Evolutionary conservation across 768 basidiomycete species (phyloP), one percentile per base, ranked within the genome.

Genomic region (Rhodosporidiobolus sp.): DNA sequence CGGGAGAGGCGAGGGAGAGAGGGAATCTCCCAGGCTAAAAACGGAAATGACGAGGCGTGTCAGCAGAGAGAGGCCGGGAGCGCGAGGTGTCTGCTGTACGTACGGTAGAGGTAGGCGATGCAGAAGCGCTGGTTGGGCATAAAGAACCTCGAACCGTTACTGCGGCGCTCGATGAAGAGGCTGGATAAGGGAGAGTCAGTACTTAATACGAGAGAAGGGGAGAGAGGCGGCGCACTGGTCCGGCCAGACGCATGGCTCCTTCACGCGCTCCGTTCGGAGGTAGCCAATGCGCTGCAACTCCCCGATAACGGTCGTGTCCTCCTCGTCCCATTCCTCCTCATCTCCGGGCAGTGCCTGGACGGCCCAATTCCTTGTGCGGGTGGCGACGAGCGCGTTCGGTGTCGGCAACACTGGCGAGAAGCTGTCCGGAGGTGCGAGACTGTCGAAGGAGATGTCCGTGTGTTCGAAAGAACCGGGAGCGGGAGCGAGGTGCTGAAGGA

Each of bases 1-100:
- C 50, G 34, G 26, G 63, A 64, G 3, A 64, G 38, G 17, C 26
- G 35, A 26, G 63, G 50, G 5, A 64, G 24, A 7, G 63, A 52
- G 52, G 63, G 63, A 9, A 64, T 28, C n/a, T 64, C 63, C 52
- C 52, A 64, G 9, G 63, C 61, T 62, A 28, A n/a, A n/a, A n/a
- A n/a, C 14, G 38, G 8, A 14, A 43, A 43, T 7, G 14, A 43
- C 7, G 14, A 43, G 38, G 38, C 14, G 8, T 7, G 38, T 43
- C 53, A 30, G 10, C 6, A 14, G 53, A 3, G 30, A 5, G 11
- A 49, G 20, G 24, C 2, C 43, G 28, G 28, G 14, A 61, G 24
- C 9, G 30, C 16, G 2, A 8, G 10, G 58, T 35, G 34, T 12
- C 4, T 2, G 8, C 20, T 38, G 8, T 4, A 34, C 48, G 28